Conservation (phyloP, 2,329 filamentous ascomycete species). For the Colletotrichum brevisporum region DNA sequence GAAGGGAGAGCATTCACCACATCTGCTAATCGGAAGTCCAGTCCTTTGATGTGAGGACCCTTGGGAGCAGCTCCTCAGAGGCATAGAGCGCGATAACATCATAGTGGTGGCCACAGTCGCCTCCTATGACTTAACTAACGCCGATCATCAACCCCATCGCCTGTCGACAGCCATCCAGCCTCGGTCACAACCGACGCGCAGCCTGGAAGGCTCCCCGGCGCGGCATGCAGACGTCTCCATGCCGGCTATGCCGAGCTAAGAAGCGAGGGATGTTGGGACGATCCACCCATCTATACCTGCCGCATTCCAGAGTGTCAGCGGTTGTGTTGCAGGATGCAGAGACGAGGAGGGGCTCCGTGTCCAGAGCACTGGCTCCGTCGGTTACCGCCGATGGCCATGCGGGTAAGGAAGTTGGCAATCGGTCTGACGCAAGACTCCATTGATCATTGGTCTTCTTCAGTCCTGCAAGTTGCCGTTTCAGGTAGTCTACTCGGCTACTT, state of each 20-base stretch:
- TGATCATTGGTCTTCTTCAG: neutral
- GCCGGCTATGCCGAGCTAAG: slow-evolving; percentile 5
- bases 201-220: neutral
- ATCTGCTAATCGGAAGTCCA: too few relatives aligned
- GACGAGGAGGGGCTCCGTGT: neutral
- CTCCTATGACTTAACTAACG: neutral
- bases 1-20: too few relatives aligned
- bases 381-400: neutral
- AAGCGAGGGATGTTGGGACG: neutral
- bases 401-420: neutral
- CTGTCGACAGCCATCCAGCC: too few relatives aligned
- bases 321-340: neutral
- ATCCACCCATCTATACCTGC: neutral
- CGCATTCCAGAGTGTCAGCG: neutral
- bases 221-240: slow-evolving; percentile 1
- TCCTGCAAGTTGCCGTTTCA: neutral
- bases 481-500: neutral
- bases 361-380: neutral
- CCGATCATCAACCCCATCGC: neutral
- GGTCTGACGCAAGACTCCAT: neutral
- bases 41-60: too few relatives aligned
- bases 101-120: neutral
- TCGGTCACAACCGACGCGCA: neutral
- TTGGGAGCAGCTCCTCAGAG: too few relatives aligned
- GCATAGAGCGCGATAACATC: too few relatives aligned